Evolutionary conservation across 2,329 filamentous ascomycete genomes (phyloP).

Genomic region (Aspergillus fischeri): DNA sequence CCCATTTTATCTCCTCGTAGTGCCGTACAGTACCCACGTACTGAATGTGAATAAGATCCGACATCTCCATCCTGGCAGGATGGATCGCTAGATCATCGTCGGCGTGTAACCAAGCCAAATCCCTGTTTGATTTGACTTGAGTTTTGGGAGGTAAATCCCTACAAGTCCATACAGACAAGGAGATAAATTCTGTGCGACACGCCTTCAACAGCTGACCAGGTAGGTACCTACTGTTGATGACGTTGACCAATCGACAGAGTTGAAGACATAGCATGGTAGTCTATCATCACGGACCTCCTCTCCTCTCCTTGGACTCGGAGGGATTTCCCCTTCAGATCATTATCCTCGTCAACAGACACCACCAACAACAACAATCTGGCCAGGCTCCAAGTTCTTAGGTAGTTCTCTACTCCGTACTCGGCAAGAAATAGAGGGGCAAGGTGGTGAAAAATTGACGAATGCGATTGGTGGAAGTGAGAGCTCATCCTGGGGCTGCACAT

Average conservation of each 20-base stretch:
- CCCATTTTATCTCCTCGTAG: too few species aligned
- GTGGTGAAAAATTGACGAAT: background rate
- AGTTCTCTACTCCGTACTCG: too few species aligned
- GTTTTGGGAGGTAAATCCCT: background rate
- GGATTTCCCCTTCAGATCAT: background rate
- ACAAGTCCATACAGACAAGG: background rate
- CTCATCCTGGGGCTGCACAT: background rate
- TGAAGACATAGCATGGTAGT: background rate
- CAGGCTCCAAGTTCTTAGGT: background rate
- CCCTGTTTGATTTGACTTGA: background rate
- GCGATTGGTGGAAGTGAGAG: background rate
- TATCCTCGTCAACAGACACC: too few species aligned
- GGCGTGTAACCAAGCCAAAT: background rate
- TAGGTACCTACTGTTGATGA: background rate
- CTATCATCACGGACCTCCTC: background rate
- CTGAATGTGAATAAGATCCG: background rate
- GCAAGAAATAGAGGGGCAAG: background rate
- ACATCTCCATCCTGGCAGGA: background rate
- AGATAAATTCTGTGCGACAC: background rate
- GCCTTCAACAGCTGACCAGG: background rate
- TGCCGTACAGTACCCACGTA: background rate
- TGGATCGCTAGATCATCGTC: background rate
- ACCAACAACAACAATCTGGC: too few species aligned
- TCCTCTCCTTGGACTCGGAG: background rate
- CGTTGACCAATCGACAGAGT: background rate